Evolutionary conservation across 129 eudicot species (phyloP).

Genomic region (Artemisia annua): DNA sequence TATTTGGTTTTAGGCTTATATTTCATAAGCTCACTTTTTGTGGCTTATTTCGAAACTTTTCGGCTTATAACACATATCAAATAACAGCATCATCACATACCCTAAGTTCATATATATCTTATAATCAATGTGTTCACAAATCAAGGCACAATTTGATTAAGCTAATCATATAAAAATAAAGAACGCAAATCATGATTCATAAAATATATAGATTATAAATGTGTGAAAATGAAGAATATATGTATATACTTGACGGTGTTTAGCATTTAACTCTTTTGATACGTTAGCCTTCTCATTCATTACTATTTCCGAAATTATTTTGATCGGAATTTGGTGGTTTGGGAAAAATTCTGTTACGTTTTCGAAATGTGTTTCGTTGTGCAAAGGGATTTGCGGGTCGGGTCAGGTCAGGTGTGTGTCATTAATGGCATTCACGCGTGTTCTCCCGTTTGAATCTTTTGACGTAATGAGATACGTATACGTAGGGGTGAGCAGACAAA

Average conservation of each 20-base stretch:
- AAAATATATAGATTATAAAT: neutral
- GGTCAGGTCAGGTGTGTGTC: conserved; percentile 13
- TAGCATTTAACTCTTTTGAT: conserved; percentile 74
- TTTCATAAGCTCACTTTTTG: no score
- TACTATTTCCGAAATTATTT: neutral
- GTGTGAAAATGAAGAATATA: neutral
- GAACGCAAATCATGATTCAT: conserved; percentile 3
- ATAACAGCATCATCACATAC: no score
- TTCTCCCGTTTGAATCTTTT: no score
- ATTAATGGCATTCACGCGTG: no score
- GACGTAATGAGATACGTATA: no score
- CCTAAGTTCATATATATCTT: neutral
- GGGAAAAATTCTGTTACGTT: neutral
- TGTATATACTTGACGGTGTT: conserved; percentile 53
- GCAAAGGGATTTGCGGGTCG: conserved; percentile 22
- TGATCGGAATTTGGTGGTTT: conserved; percentile 23
- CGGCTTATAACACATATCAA: no score
- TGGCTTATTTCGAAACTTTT: neutral
- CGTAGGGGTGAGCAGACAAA: no score
- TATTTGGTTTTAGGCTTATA: neutral
- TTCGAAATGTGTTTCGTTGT: conserved; percentile 14
- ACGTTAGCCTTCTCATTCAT: conserved; percentile 75
- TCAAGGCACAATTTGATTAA: neutral
- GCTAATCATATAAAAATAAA: neutral
- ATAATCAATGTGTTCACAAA: neutral